Base-by-base conservation (phyloP, 192 early-diverging fungal genomes). In the Coemansia sp. region DNA sequence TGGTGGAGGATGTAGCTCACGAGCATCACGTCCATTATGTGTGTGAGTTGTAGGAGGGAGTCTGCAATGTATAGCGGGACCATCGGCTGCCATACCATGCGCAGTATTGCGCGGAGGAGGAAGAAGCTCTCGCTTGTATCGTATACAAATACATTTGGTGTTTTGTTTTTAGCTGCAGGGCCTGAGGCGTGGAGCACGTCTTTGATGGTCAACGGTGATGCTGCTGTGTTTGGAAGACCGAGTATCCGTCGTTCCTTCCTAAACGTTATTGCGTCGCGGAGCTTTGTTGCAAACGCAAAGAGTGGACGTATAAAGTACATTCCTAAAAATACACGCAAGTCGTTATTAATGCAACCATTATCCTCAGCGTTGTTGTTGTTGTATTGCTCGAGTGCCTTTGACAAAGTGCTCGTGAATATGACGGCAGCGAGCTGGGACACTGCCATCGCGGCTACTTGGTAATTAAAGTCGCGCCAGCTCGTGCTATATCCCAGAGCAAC, bases 1-100 rank as follows among this genome's bases (percentile, higher is more conserved):
- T 58, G 58, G n/a, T 55, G 32, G 22, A 77, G 44, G 4, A 77
- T 18, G 14, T 49, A 27, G 52, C 56, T 66, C 7, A 12, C 29
- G 29, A 45, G 27, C 64, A 43, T 23, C 21, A 65, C 38, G 29
- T 56, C 29, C 24, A 35, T 6, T 9, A 58, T 27, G 6, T 44
- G 19, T 22, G 42, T 5, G 5, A 22, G 21, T 28, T 58, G 47
- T 3, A 53, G 6, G 18, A 51, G 3, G 3, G 7, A 32, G 32
- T 40, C 9, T 18, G 12, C 29, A 18, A 32, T 22, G 4, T 40
- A 51, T 9, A 51, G 23, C 10, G 63, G 54, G 28, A 50, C 16
- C 30, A 63, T 45, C 16, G 53, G 30, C 7, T 32, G 44, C 19
- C 45, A 47, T 14, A 48, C 46, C 57, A 59, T 48, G 6, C 50